phyloP scores from a whole-genome alignment of 352 stramenopile genomes.

The Globisporangium takayamanum region DNA sequence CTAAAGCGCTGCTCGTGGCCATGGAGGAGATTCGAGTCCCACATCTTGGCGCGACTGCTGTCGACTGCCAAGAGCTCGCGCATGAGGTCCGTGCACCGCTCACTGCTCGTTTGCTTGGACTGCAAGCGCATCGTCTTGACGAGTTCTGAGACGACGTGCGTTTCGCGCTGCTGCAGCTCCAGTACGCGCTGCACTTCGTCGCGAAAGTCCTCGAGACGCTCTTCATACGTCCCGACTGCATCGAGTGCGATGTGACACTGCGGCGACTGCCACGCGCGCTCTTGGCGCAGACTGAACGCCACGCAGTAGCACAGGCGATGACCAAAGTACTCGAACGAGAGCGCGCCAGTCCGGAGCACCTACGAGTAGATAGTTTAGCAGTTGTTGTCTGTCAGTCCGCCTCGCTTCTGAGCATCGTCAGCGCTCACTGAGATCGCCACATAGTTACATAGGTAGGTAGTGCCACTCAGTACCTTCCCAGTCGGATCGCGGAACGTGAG shows the following conservation, averaged over 20 bases:
- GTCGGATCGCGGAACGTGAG: slow-evolving; percentile 29
- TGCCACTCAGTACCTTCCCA: slow-evolving; percentile 25
- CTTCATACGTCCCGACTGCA: slow-evolving; percentile 26
- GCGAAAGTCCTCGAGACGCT: slow-evolving; percentile 54
- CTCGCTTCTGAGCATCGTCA: not conserved
- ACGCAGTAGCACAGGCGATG: slow-evolving; percentile 55
- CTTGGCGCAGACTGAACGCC: slow-evolving; percentile 26
- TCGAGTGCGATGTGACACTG: slow-evolving; percentile 12
- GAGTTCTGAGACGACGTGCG: slow-evolving; percentile 63
- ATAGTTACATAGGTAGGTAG: not conserved
- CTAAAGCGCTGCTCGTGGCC: slow-evolving; percentile 64
- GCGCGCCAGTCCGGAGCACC: slow-evolving; percentile 21
- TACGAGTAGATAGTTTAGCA: slow-evolving; percentile 1
- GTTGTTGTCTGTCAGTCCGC: too few relatives aligned
- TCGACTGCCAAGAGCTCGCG: slow-evolving; percentile 64
- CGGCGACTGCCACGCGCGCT: slow-evolving; percentile 6
- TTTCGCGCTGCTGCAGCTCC: slow-evolving; percentile 41
- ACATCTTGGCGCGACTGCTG: slow-evolving; percentile 41
- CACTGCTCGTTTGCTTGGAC: slow-evolving; percentile 46
- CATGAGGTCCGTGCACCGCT: slow-evolving; percentile 45
- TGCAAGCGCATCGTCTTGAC: slow-evolving; percentile 71
- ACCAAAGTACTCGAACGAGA: slow-evolving; percentile 58
- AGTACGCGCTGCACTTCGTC: slow-evolving; percentile 45
- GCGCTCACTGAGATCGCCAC: not conserved
- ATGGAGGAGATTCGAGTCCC: slow-evolving; percentile 66